These are phyloP conservation scores for Apiotrichum gamsii DNA, from an alignment of 1,284 basidiomycete genomes.

Conservation along the genomic window DNA sequence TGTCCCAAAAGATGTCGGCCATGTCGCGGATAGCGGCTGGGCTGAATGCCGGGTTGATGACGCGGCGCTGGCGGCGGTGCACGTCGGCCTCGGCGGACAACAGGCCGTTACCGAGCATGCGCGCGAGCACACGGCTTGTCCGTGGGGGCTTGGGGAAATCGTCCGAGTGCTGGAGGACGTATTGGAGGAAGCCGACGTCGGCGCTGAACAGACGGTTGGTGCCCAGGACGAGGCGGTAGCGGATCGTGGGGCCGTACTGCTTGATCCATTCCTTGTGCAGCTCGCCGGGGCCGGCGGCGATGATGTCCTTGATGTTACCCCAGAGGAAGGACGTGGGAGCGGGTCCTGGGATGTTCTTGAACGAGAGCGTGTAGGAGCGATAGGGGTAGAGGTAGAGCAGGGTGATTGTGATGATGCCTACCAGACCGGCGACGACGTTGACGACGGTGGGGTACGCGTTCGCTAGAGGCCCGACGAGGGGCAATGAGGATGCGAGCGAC, in stretches of 20 bases:
- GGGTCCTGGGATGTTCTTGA: conserved; percentile 19
- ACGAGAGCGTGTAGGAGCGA: background rate
- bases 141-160: conserved; percentile 63
- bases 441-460: background rate
- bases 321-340: conserved; percentile 10
- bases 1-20: conserved; percentile 59
- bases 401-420: background rate
- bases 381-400: conserved; percentile 12
- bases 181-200: conserved; percentile 57
- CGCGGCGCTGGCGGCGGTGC: conserved; percentile 53
- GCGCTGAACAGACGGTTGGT: conserved; percentile 53
- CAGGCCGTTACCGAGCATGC: conserved; percentile 39
- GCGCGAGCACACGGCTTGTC: conserved; percentile 53
- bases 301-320: conserved; percentile 17
- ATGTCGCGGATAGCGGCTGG: conserved; percentile 44
- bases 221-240: conserved; percentile 17
- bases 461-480: background rate
- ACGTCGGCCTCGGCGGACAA: conserved; percentile 49
- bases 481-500: background rate
- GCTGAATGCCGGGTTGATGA: conserved; percentile 49
- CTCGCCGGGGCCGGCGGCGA: conserved; percentile 13
- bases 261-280: conserved; percentile 21
- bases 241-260: conserved; percentile 21
- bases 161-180: conserved; percentile 58
- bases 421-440: background rate